These are phyloP conservation scores for Colletotrichum sp. DNA, from an alignment of 2,329 filamentous ascomycete species.

Conservation along the genomic window DNA sequence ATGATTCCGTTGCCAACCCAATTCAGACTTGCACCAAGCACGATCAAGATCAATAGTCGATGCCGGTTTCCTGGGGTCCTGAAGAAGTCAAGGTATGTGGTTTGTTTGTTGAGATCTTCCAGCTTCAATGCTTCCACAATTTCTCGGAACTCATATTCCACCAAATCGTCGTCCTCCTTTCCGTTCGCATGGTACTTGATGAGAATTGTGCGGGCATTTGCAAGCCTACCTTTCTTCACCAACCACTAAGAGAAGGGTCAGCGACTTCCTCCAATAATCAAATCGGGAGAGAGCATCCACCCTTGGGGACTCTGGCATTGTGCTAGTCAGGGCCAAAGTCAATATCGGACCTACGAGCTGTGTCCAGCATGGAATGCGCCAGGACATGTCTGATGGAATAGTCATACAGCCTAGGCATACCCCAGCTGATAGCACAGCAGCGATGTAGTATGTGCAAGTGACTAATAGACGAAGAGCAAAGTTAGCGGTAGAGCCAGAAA, in stretches of 20 bases:
- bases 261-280: neutral
- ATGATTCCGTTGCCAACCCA: slow-evolving; percentile 4
- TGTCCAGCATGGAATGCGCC: neutral
- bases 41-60: neutral
- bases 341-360: neutral
- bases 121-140: neutral
- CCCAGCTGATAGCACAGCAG: neutral
- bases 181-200: neutral
- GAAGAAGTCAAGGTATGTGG: neutral
- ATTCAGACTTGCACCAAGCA: neutral
- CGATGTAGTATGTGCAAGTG: neutral
- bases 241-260: neutral
- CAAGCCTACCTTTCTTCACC: neutral
- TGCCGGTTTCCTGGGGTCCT: neutral
- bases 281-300: neutral
- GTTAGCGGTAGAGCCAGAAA: neutral
- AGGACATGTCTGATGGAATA: neutral
- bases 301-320: neutral
- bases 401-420: neutral
- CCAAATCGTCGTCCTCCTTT: neutral
- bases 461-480: neutral
- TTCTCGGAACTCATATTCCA: neutral
- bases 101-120: neutral
- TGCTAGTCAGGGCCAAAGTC: neutral
- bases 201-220: neutral